Evolutionary conservation across 1,284 basidiomycete species (phyloP).

Genomic region (Puccinia horiana): DNA sequence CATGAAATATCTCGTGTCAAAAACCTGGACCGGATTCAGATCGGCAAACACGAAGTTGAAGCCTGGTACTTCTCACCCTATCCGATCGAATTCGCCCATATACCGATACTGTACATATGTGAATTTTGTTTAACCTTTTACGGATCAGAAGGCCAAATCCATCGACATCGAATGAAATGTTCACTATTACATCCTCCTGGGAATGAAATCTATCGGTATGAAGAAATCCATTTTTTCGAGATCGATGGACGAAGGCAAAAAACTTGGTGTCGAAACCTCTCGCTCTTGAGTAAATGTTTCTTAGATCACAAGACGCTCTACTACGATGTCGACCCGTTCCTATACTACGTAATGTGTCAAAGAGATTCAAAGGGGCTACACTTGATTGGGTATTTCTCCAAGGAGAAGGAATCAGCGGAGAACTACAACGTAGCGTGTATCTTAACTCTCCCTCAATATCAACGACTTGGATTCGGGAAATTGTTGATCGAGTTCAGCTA

Average conservation of each 20-base stretch:
- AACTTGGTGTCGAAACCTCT: conserved; percentile 95
- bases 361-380: conserved; percentile 90
- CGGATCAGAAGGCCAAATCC: conserved; percentile 80
- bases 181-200: conserved; percentile 93
- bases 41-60: conserved; percentile 93
- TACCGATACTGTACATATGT: conserved; percentile 93
- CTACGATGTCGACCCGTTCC: conserved; percentile 98
- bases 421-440: conserved; percentile 99
- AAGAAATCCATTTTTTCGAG: conserved; percentile 96
- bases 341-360: conserved; percentile 96
- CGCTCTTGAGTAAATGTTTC: conserved; percentile 95
- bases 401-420: conserved; percentile 97
- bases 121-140: conserved; percentile 95
- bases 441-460: conserved; percentile 93
- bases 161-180: conserved; percentile 87
- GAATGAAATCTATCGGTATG: conserved; percentile 97
- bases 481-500: conserved; percentile 97
- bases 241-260: conserved; percentile 95
- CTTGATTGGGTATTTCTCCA: conserved; percentile 96
- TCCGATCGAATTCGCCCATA: conserved; percentile 94
- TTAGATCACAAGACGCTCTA: conserved; percentile 99
- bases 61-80: conserved; percentile 99
- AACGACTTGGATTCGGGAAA: conserved; percentile 92
- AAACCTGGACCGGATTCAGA: conserved; percentile 94
- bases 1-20: conserved; percentile 97